phyloP scores from a whole-genome alignment of 148 eudicot genomes.

The Chenopodium quinoa region DNA sequence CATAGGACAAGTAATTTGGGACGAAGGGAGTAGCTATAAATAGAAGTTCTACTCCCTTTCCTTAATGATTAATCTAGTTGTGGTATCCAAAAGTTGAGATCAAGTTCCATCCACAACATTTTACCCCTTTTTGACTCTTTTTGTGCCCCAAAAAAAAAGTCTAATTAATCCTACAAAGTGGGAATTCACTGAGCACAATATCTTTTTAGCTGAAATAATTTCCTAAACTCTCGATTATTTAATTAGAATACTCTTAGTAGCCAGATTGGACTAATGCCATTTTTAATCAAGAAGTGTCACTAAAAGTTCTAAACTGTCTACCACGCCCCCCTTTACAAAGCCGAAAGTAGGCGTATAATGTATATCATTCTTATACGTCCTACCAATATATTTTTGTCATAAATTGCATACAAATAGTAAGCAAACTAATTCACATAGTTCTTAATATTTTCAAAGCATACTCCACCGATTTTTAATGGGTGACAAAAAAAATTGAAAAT shows the following conservation, averaged over 20 bases:
- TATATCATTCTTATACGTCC: background rate
- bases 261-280: background rate
- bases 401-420: background rate
- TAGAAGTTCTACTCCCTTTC: too few relatives aligned
- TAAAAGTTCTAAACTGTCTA: background rate
- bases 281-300: background rate
- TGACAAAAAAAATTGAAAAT: too few relatives aligned
- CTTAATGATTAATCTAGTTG: too few relatives aligned
- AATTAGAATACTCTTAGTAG: background rate
- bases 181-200: background rate
- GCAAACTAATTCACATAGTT: background rate
- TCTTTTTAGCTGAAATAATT: background rate
- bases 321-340: background rate
- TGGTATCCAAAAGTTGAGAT: too few relatives aligned
- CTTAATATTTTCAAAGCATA: too few relatives aligned
- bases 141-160: background rate
- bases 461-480: too few relatives aligned
- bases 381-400: background rate
- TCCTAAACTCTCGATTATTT: too few relatives aligned
- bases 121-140: too few relatives aligned
- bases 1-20: too few relatives aligned
- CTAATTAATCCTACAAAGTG: slow-evolving; percentile 5
- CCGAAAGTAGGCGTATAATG: background rate
- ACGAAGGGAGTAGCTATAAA: too few relatives aligned
- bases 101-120: too few relatives aligned